Evolutionary conservation across 257 asterid species (phyloP).

Genomic region (Solanum medicagineum): DNA sequence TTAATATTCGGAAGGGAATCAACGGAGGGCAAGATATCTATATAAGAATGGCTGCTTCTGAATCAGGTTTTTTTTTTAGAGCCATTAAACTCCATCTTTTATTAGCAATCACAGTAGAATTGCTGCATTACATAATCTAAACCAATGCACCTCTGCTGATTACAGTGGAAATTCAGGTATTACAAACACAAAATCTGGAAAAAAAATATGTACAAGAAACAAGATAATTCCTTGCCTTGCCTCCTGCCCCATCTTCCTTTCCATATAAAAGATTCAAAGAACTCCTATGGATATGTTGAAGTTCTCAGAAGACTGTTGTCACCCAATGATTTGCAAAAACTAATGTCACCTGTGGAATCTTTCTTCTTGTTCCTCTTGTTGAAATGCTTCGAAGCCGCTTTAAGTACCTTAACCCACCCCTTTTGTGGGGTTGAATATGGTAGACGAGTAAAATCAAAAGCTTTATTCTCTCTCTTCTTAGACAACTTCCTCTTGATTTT

Average conservation of each 20-base stretch:
- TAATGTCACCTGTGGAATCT: background rate
- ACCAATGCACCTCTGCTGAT: background rate
- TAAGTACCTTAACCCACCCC: constrained; percentile 65
- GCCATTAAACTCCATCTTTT: no score
- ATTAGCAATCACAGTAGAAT: background rate
- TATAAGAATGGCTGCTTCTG: constrained; percentile 11
- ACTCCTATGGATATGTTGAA: background rate
- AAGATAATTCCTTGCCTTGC: background rate
- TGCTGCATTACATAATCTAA: background rate
- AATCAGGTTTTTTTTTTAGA: background rate
- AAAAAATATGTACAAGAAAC: background rate
- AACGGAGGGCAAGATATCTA: constrained; percentile 11
- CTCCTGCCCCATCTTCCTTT: background rate
- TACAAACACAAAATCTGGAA: background rate
- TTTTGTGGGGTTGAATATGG: constrained; percentile 31
- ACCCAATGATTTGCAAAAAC: background rate
- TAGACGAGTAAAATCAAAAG: constrained; percentile 27
- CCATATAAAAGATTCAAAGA: background rate
- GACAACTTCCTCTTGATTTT: constrained; percentile 47
- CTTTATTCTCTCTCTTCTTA: constrained; percentile 19
- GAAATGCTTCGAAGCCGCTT: constrained; percentile 61
- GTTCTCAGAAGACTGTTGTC: background rate
- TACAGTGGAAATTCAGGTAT: background rate
- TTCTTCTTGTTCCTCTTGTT: constrained; percentile 36
- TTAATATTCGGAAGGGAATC: constrained; percentile 1